phyloP scores from a whole-genome alignment of 1,284 basidiomycete genomes.

The Apiotrichum gracile region DNA sequence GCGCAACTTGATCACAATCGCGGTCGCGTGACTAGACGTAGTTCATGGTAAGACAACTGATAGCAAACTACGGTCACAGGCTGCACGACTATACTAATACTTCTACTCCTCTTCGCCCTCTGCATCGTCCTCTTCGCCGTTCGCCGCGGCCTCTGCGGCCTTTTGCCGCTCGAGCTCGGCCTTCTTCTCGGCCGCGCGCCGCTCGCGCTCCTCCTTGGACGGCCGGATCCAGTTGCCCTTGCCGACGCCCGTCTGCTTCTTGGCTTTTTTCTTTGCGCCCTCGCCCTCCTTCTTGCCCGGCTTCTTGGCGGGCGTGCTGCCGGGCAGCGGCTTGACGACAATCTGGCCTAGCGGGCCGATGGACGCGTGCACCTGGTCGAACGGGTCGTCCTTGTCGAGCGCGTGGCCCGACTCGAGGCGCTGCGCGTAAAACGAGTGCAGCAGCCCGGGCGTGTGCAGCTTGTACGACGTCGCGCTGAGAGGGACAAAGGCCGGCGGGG shows the following conservation, averaged over 20 bases:
- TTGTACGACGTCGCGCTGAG: conserved; percentile 62
- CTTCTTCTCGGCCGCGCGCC: conserved; percentile 31
- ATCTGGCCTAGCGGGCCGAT: conserved; percentile 45
- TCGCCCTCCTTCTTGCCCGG: conserved; percentile 4
- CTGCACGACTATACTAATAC: too few relatives aligned
- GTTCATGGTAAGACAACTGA: not conserved
- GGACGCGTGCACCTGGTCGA: conserved; percentile 33
- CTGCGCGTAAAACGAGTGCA: conserved; percentile 66
- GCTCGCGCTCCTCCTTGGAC: conserved; percentile 38
- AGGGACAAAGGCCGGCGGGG: conserved; percentile 71
- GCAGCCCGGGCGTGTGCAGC: conserved; percentile 70
- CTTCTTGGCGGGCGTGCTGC: conserved; percentile 11
- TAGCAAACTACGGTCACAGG: too few relatives aligned
- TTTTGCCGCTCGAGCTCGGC: conserved; percentile 19
- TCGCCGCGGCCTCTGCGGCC: conserved; percentile 4
- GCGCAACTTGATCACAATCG: too few relatives aligned
- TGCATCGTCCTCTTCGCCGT: conserved; percentile 24
- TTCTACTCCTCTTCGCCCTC: conserved; percentile 25
- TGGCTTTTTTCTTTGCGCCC: conserved; percentile 19
- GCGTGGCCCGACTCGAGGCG: conserved; percentile 50
- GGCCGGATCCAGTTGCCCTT: conserved; percentile 46
- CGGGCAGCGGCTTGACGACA: conserved; percentile 23
- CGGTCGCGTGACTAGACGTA: not conserved
- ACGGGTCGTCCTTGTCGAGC: conserved; percentile 32
- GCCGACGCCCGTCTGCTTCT: conserved; percentile 33